Evolutionary conservation across 306 rosid species (phyloP), one percentile per base, ranked within the genome.

Genomic region (Lithocarpus polystachyus): DNA sequence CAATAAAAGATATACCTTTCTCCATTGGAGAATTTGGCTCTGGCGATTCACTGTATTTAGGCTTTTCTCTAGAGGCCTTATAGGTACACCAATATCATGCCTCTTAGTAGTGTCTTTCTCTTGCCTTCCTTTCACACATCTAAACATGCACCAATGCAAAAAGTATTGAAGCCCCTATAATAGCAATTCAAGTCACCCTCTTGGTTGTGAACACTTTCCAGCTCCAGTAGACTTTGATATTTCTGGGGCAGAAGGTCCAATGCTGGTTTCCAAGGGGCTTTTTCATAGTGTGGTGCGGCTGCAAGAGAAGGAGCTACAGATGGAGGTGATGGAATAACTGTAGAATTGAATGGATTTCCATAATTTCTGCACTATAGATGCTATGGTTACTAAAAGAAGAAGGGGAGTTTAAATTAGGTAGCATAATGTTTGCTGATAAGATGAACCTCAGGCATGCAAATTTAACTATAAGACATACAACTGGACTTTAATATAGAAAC

Each of bases 51-150:
- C 22, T 79, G 73, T 60, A 64, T 23, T 82, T 83, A 74, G 83
- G 82, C 75, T 82, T 83, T 76, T 75, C 83, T n/a, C 71, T 77
- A 67, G 92, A 87, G 45, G 73, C 69, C 72, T 79, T 61, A 74
- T n/a, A 86, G n/a, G 72, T 33, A 35, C 74, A 55, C 70, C 84
- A 60, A 72, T 29, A 51, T 62, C 85, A 74, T 70, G 76, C 59
- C 74, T 82, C 84, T 82, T 72, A n/a, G 80, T 43, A 29, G 64
- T 72, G 76, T 80, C 75, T 31, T 82, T 86, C 74, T 55, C 69
- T 45, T 79, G 62, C 72, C 83, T 86, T 76, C 83, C 78, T 86
- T 75, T 92, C 73, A 74, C 60, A 76, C 90, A 92, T 81, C 84
- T 77, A 37, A 70, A 45, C 76, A 86, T 53, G 57, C 53, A 84